phyloP scores from a whole-genome alignment of 192 early-diverging fungal genomes.

The Gonapodya sp. region DNA sequence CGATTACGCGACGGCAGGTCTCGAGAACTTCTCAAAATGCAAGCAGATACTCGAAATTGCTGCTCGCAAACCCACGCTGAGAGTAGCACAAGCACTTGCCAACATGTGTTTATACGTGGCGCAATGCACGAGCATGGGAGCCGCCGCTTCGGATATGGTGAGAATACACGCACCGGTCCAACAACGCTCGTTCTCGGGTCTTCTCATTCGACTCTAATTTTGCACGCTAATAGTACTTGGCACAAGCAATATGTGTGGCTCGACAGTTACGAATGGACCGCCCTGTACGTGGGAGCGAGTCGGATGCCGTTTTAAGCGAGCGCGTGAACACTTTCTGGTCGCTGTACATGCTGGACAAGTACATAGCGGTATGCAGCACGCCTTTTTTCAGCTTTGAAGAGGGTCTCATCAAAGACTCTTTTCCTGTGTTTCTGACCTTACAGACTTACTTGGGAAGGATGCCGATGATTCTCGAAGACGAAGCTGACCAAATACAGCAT shows the following conservation, averaged over 20 bases:
- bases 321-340: background rate
- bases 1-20: background rate
- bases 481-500: background rate
- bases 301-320: background rate
- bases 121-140: background rate
- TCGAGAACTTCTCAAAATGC: background rate
- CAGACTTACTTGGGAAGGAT: no score
- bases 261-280: background rate
- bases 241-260: background rate
- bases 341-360: background rate
- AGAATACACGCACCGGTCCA: background rate
- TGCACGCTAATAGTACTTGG: background rate
- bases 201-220: background rate
- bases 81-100: background rate
- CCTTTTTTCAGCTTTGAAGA: no score
- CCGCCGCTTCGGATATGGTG: background rate
- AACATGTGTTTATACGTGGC: background rate
- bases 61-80: background rate
- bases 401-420: no score
- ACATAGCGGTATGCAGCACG: background rate
- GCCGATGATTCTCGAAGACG: background rate
- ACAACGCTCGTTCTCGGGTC: background rate
- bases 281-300: background rate
- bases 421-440: no score
- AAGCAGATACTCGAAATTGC: background rate